These are phyloP conservation scores for Talaromyces rugulosus DNA, from an alignment of 2,329 filamentous ascomycete genomes.

Conservation along the genomic window DNA sequence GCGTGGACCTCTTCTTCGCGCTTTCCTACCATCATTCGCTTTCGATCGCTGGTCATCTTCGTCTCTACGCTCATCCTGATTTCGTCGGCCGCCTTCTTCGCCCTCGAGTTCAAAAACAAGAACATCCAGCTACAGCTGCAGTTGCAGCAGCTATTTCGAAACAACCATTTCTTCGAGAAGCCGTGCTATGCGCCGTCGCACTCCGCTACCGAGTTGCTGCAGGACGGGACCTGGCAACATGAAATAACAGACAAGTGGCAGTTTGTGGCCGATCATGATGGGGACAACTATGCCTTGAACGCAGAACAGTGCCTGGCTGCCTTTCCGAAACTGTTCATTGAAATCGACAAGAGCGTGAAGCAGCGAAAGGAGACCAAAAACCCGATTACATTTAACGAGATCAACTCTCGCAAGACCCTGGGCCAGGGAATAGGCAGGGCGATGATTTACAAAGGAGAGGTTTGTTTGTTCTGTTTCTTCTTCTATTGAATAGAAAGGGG, in stretches of 20 bases:
- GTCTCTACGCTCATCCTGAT: constrained; percentile 3
- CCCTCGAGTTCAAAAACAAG: constrained; percentile 9
- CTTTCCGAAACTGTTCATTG: constrained; percentile 37
- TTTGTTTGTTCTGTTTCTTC: constrained; percentile 16
- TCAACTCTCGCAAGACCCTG: constrained; percentile 25
- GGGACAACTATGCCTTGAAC: constrained; percentile 32
- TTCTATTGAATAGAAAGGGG: background rate
- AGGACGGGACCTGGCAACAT: background rate
- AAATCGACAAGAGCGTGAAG: constrained; percentile 30
- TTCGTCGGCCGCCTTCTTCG: constrained; percentile 3
- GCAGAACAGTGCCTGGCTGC: constrained; percentile 34
- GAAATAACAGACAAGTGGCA: constrained; percentile 22
- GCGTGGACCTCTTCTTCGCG: constrained; percentile 7
- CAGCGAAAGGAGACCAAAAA: constrained; percentile 18
- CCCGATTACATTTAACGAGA: constrained; percentile 30
- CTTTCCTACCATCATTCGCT: constrained; percentile 2
- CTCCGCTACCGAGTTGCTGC: constrained; percentile 3
- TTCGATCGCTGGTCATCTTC: constrained; percentile 1
- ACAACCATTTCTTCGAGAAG: constrained; percentile 11
- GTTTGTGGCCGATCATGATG: constrained; percentile 31
- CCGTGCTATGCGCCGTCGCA: constrained; percentile 6
- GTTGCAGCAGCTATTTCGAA: constrained; percentile 11
- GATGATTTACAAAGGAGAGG: constrained; percentile 34
- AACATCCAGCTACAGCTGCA: constrained; percentile 10
- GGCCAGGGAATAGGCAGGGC: constrained; percentile 35